Conservation (phyloP, 306 rosid species). For the Coriaria nepalensis region DNA sequence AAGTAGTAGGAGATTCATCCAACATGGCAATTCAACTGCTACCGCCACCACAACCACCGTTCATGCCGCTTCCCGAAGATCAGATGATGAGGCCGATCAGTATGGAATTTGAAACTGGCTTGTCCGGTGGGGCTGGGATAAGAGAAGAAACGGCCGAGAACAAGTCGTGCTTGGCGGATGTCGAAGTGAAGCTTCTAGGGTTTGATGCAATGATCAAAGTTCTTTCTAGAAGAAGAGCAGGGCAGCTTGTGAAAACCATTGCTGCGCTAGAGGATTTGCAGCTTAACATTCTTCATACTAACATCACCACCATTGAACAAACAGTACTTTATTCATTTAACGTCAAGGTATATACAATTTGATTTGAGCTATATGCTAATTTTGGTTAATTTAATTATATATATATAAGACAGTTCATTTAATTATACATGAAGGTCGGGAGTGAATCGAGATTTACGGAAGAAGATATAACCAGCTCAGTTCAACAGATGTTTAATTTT, state of each 20-base stretch:
- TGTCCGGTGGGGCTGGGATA: conserved; percentile 14
- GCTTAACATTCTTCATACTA: conserved; percentile 77
- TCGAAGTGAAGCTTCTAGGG: conserved; percentile 82
- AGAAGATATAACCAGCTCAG: conserved; percentile 79
- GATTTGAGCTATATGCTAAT: too few species aligned
- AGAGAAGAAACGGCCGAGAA: conserved; percentile 74
- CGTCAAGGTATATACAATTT: conserved; percentile 44
- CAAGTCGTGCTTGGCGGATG: conserved; percentile 89
- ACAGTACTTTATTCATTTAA: conserved; percentile 92
- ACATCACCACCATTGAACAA: conserved; percentile 91
- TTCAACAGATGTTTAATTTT: conserved; percentile 81
- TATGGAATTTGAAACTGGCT: conserved; percentile 35
- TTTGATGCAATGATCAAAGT: conserved; percentile 88
- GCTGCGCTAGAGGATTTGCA: conserved; percentile 97
- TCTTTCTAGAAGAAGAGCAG: conserved; percentile 73
- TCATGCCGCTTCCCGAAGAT: conserved; percentile 34
- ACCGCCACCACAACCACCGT: conserved; percentile 34
- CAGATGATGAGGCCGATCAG: conserved; percentile 24
- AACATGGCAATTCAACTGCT: conserved; percentile 13
- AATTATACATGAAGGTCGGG: conserved; percentile 36
- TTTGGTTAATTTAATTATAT: neutral
- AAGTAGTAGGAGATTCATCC: conserved; percentile 29
- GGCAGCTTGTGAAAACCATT: conserved; percentile 75
- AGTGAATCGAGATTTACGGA: conserved; percentile 78
- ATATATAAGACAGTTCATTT: neutral